phyloP scores from a whole-genome alignment of 179 eudicot species.

The Patellifolia procumbens region DNA sequence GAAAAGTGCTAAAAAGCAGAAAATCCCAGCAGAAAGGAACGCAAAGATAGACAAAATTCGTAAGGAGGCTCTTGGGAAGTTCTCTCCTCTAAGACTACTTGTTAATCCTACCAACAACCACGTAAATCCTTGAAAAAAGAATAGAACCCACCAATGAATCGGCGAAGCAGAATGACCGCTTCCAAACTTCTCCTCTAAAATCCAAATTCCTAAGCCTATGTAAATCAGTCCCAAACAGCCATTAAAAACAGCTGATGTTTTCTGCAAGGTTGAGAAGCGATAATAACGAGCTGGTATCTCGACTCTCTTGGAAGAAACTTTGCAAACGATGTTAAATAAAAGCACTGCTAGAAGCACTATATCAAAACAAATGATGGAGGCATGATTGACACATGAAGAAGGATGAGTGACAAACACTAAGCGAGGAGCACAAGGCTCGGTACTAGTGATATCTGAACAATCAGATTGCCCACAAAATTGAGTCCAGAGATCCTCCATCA shows the following conservation, averaged over 20 bases:
- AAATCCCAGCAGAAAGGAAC: constrained; percentile 48
- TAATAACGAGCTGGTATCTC: constrained; percentile 37
- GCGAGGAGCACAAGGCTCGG: constrained; percentile 5
- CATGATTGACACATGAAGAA: constrained; percentile 26
- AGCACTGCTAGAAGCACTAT: constrained; percentile 42
- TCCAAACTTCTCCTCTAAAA: constrained; percentile 44
- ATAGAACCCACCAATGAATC: constrained; percentile 55
- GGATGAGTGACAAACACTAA: constrained; percentile 15
- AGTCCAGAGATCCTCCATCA: constrained; percentile 16
- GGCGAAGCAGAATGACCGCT: constrained; percentile 39
- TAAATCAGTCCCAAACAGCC: constrained; percentile 54
- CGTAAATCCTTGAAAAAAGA: constrained; percentile 53
- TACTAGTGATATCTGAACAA: neutral
- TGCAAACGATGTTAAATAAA: constrained; percentile 43
- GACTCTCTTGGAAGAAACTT: constrained; percentile 24
- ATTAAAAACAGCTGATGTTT: constrained; percentile 51
- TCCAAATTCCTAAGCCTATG: constrained; percentile 55
- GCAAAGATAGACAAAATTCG: constrained; percentile 49
- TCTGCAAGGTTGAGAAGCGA: constrained; percentile 29
- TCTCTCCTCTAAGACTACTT: constrained; percentile 46
- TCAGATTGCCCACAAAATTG: constrained; percentile 14
- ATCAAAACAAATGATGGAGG: constrained; percentile 11
- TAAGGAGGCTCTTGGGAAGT: constrained; percentile 36
- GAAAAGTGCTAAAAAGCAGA: constrained; percentile 43
- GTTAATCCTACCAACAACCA: constrained; percentile 56